Conservation (phyloP, 768 basidiomycete genomes). For the Boletus tomentosulus region DNA sequence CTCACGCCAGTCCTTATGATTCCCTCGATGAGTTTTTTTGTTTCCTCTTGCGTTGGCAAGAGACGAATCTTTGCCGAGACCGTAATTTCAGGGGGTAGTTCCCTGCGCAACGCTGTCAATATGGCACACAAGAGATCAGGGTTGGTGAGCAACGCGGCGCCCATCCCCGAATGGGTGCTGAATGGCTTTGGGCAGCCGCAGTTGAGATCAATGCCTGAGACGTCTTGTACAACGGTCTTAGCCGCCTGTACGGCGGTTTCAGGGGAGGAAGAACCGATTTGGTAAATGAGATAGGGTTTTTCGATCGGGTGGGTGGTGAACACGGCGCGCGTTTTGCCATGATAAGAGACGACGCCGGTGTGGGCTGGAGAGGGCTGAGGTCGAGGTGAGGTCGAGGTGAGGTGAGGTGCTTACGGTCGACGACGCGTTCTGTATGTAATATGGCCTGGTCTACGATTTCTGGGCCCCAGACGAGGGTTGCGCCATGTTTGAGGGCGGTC, state of each 20-base stretch:
- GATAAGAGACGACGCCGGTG: slow-evolving; percentile 85
- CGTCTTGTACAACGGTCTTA: slow-evolving; percentile 77
- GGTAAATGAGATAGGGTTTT: slow-evolving; percentile 91
- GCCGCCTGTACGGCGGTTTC: slow-evolving; percentile 92
- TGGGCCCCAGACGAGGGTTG: slow-evolving; percentile 93
- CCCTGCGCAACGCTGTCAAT: slow-evolving; percentile 68
- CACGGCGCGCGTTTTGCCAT: slow-evolving; percentile 79
- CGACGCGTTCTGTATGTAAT: slow-evolving; percentile 72
- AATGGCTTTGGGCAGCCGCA: slow-evolving; percentile 98
- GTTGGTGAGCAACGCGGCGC: slow-evolving; percentile 88
- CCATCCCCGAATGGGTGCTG: slow-evolving; percentile 93
- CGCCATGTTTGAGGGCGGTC: slow-evolving; percentile 87
- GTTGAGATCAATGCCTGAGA: slow-evolving; percentile 94
- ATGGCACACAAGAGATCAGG: slow-evolving; percentile 91
- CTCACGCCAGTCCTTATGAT: slow-evolving; percentile 87
- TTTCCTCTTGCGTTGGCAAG: slow-evolving; percentile 81
- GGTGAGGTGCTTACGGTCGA: slow-evolving; percentile 66
- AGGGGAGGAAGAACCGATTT: slow-evolving; percentile 89
- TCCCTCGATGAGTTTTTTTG: slow-evolving; percentile 81
- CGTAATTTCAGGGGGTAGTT: slow-evolving; percentile 72
- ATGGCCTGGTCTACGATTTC: slow-evolving; percentile 97
- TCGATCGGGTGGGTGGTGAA: slow-evolving; percentile 94
- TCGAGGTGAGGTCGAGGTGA: not conserved
- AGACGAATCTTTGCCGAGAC: slow-evolving; percentile 95
- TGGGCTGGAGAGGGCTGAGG: slow-evolving; percentile 45